These are phyloP conservation scores for Brassica hybrid DNA, from an alignment of 441 rosid genomes.

Conservation along the genomic window DNA sequence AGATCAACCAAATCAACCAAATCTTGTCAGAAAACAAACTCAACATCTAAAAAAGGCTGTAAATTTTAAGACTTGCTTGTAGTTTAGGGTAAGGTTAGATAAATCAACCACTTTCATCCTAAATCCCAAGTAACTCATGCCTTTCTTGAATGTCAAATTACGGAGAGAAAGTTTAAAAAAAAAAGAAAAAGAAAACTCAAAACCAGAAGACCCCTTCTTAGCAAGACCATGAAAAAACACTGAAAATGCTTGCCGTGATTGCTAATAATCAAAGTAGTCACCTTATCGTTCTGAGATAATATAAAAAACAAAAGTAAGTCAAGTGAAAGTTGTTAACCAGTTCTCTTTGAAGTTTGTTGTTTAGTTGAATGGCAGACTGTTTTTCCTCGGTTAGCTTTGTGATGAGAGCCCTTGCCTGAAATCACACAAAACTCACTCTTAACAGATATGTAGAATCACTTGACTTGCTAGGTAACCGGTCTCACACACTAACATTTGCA, in stretches of 20 bases:
- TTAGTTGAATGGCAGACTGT: slow-evolving; percentile 66
- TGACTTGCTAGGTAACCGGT: background rate
- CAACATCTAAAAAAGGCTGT: background rate
- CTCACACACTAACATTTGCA: background rate
- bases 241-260: background rate
- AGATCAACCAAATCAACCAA: slow-evolving; percentile 25
- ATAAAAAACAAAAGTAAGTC: background rate
- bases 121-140: background rate
- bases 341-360: slow-evolving; percentile 72
- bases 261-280: background rate
- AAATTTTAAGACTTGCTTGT: background rate
- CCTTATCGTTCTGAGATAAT: background rate
- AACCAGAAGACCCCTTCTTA: background rate
- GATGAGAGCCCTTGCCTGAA: slow-evolving; percentile 66
- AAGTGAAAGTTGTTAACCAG: slow-evolving; percentile 52
- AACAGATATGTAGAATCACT: background rate
- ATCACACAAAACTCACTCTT: slow-evolving; percentile 3
- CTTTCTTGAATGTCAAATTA: background rate
- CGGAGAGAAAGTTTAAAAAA: too few species aligned
- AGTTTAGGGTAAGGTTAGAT: background rate
- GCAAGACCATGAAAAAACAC: background rate
- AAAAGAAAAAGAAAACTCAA: too few species aligned
- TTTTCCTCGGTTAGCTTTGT: slow-evolving; percentile 78
- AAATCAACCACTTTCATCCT: background rate
- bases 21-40: slow-evolving; percentile 15